These are phyloP conservation scores for maize (Zea mays) DNA, from an alignment of 176 grass and related monocot species.

Conservation along the genomic window DNA sequence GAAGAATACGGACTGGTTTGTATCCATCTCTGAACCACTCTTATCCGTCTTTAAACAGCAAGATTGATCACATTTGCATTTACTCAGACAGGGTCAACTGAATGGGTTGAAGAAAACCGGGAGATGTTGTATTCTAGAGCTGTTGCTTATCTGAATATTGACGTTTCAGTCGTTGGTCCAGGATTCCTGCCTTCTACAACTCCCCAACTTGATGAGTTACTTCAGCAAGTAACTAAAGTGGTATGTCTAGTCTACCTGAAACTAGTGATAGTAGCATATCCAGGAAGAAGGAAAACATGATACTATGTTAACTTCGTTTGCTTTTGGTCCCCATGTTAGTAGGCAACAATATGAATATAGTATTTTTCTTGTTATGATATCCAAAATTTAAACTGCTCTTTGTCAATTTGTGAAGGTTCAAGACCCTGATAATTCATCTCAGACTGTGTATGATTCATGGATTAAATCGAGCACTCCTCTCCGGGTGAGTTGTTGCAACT, in stretches of 20 bases:
- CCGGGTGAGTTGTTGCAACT: constrained; percentile 47
- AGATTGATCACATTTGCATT: constrained; percentile 13
- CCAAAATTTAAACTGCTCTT: not conserved
- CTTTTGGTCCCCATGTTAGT: not conserved
- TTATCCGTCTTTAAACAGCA: not conserved
- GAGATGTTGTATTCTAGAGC: constrained; percentile 64
- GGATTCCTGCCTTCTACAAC: constrained; percentile 56
- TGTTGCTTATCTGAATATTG: constrained; percentile 87
- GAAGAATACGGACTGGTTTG: constrained; percentile 83
- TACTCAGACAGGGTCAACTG: constrained; percentile 83
- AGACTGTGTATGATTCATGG: constrained; percentile 72
- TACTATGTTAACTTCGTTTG: constrained; percentile 2
- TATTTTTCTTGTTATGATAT: not conserved
- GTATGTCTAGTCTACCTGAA: constrained; percentile 27
- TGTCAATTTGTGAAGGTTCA: constrained; percentile 60
- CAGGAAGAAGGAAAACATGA: not conserved
- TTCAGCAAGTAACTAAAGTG: constrained; percentile 73
- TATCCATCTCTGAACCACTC: not conserved
- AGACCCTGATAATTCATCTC: constrained; percentile 91
- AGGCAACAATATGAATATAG: not conserved
- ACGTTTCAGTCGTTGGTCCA: constrained; percentile 53
- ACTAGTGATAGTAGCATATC: not conserved
- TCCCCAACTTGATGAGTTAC: constrained; percentile 78
- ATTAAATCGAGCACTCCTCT: constrained; percentile 42
- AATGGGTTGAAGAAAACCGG: constrained; percentile 96